Base-by-base conservation (phyloP, 176 grass and related monocot species). In the Puya raimondii region DNA sequence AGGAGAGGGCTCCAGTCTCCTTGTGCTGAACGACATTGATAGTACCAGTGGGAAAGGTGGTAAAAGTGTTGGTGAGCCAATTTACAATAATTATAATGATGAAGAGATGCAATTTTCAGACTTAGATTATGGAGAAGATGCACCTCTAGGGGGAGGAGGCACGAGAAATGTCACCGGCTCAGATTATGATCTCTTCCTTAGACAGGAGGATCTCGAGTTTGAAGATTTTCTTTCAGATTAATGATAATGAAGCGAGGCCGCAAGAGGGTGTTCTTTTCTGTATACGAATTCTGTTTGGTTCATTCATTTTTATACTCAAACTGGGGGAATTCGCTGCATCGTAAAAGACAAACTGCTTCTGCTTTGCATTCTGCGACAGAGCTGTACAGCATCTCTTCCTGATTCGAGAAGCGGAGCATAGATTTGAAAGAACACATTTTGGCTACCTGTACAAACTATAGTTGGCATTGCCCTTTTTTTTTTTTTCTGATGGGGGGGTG, bases 151-250 rank as follows among this genome's bases (percentile, higher is more conserved):
- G 53, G 76, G 61, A 81, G 80, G 66, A 81, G 80, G 66, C 33
- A 49, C 72, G 69, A 17, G 23, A 10, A 14, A 64, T 70, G 78
- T 73, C 4, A 10, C 61, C 13, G 88, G 77, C 51, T 52, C 14
- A 12, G 84, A 87, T 2, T 61, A 87, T 42, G 74, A 87, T 23
- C 22, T 17, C 9, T 74, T 86, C 23, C 26, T 72, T 23, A 81
- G 81, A 73, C 67, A 47, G 22, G 78, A 86, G 64, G 83, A 87
- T 76, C 65, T 83, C 52, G 84, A 87, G 64, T 16, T 84, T 23
- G 88, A 91, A 66, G 72, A 87, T 53, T 26, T 88, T 14, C 81
- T 88, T 75, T 88, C 86, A 53, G 86, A 88, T 71, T 88, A 88
- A 75, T 53, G 33, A 42, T 42, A 42, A 42, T 42, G 21, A 61